Base-by-base conservation (phyloP, 176 grass and related monocot genomes). In the Alopecurus myosuroides region DNA sequence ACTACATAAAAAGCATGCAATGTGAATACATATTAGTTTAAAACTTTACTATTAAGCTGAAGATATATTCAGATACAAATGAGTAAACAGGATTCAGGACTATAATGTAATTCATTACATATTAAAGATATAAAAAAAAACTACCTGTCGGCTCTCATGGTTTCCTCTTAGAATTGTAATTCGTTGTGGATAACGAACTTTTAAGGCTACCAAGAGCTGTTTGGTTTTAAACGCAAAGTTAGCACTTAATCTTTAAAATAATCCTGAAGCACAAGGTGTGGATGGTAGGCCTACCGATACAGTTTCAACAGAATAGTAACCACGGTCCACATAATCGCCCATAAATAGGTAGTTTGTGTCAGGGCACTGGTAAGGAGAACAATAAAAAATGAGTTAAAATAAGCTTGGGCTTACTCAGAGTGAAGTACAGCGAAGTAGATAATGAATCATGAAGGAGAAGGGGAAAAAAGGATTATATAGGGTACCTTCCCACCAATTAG, bases 281-380 rank as follows among this genome's bases (percentile, higher is more conserved):
- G 31, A 51, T 34, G 58, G n/a, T 58, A 50, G 26, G 77, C 87
- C 86, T 88, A 94, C 95, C 49, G 92, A 93, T 66, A 98, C 95
- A 88, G 95, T 98, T 93, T 98, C 95, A 19, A 98, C 92, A 10
- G 95, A 97, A 84, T 94, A 98, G 79, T 98, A 94, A 11, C 95
- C 95, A 93, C 92, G 92, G 60, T 98, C 95, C 40, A 98, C 95
- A 50, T 98, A 98, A 94, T 98, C 95, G 77, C 95, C 95, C 95
- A 98, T 98, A 85, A 98, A 98, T 85, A 98, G 76, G 81, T 98
- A 98, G 72, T 98, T 98, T 79, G 95, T 98, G 86, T 97, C 95
- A 85, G 95, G 95, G 58, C 95, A 97, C 95, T 94, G 87, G 52
- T 13, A 89, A 81, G 44, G 41, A 53, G 68, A 80, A 84, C 79